A percentile compares a stretch with the other conserved stretches of the same genome.
Evolutionary conservation across 169 alveolate species (phyloP).

Genomic region (Babesia bigemina): DNA sequence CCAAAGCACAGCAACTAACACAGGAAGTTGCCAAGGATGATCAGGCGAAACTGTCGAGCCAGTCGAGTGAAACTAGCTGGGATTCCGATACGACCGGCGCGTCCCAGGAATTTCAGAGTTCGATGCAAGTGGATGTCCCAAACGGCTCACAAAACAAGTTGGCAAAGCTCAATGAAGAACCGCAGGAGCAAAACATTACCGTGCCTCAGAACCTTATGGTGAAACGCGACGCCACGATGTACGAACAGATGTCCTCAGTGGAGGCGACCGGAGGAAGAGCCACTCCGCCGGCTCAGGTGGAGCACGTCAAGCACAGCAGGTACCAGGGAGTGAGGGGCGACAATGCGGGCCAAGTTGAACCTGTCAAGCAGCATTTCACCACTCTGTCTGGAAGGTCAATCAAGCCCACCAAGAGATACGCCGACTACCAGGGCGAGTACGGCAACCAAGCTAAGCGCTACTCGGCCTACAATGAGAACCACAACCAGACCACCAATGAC

Average conservation of each 20-base stretch:
- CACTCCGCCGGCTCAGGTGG: not conserved
- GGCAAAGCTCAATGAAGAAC: too few relatives aligned
- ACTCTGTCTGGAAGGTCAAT: slow-evolving; percentile 28
- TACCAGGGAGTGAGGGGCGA: not conserved
- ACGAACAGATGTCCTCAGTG: not conserved
- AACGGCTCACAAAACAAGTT: too few relatives aligned
- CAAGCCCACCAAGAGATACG: slow-evolving; percentile 24
- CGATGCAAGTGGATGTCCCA: too few relatives aligned
- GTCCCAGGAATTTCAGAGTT: too few relatives aligned
- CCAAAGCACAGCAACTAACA: not conserved
- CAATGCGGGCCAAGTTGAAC: not conserved
- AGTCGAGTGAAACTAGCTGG: too few relatives aligned
- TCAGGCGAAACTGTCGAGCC: too few relatives aligned
- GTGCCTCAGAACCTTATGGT: too few relatives aligned
- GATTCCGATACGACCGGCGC: too few relatives aligned
- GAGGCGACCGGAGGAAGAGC: not conserved
- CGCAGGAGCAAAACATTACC: too few relatives aligned
- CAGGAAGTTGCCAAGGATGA: not conserved
- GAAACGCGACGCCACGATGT: not conserved
- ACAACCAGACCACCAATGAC: slow-evolving; percentile 1
- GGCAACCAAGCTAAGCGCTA: slow-evolving; percentile 12
- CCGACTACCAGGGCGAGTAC: slow-evolving; percentile 17
- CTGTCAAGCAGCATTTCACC: not conserved
- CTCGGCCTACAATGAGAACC: not conserved
- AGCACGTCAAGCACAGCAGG: slow-evolving; percentile 4